A percentile compares a stretch with the other conserved stretches of the same genome.
Evolutionary conservation across 495 filamentous ascomycete genomes (phyloP).

Genomic region (Daldinia decipiens): DNA sequence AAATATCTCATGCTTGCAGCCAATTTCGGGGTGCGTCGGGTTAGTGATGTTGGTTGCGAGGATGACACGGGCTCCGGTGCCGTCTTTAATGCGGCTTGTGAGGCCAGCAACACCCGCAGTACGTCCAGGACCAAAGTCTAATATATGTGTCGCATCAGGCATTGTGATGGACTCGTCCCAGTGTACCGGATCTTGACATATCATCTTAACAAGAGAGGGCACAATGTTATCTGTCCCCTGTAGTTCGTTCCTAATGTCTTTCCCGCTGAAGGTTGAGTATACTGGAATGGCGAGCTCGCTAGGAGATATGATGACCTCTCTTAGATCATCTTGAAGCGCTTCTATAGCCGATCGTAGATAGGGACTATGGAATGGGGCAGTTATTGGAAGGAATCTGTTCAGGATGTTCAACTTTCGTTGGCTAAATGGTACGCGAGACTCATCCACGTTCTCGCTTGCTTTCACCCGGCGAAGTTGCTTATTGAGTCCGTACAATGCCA

Average conservation of each 20-base stretch:
- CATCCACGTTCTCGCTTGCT: constrained; percentile 82
- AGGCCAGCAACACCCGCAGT: constrained; percentile 86
- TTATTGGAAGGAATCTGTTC: constrained; percentile 89
- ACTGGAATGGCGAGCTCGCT: constrained; percentile 75
- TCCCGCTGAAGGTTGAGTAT: constrained; percentile 77
- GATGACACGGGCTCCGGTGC: constrained; percentile 85
- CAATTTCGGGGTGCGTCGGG: constrained; percentile 80
- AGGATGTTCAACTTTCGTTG: constrained; percentile 87
- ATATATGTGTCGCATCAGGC: constrained; percentile 79
- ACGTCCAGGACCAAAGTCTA: constrained; percentile 87
- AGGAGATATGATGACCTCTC: constrained; percentile 71
- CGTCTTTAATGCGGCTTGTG: constrained; percentile 91
- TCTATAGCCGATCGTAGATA: constrained; percentile 72
- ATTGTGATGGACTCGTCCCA: constrained; percentile 87
- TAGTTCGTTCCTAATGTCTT: constrained; percentile 67
- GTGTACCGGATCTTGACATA: constrained; percentile 80
- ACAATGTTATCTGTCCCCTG: constrained; percentile 65
- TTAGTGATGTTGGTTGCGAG: constrained; percentile 78
- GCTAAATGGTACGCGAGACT: constrained; percentile 87
- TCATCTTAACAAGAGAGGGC: constrained; percentile 79
- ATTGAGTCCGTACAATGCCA: constrained; percentile 88
- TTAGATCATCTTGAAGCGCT: constrained; percentile 69
- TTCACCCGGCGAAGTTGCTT: constrained; percentile 85
- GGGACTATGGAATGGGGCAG: constrained; percentile 87
- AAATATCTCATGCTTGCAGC: constrained; percentile 87